These are phyloP conservation scores for Eucalyptus guilfoylei DNA, from an alignment of 345 rosid species.

Conservation along the genomic window DNA sequence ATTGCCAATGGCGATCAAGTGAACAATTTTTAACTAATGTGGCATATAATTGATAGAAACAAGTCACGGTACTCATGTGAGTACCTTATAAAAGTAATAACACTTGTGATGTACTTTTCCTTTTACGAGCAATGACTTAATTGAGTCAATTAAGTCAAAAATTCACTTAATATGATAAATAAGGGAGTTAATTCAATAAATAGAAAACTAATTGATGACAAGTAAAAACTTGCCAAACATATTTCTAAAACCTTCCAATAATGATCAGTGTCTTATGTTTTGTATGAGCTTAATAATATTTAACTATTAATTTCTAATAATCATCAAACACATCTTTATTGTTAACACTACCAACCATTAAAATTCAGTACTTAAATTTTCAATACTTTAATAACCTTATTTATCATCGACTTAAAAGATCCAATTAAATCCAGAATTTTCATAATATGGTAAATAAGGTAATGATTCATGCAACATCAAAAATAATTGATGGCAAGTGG, in stretches of 20 bases:
- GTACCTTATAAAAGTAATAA: not conserved
- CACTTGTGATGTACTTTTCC: not conserved
- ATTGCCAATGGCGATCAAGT: not conserved
- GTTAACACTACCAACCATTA: not conserved
- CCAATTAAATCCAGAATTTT: no score
- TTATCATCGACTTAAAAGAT: not conserved
- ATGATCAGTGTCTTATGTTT: not conserved
- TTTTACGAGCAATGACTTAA: no score
- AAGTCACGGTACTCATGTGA: rapidly evolving
- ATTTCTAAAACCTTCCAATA: not conserved
- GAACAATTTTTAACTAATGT: no score
- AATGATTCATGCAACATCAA: not conserved
- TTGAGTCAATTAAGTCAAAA: not conserved
- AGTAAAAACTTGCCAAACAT: not conserved
- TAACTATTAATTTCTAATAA: no score
- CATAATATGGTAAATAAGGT: not conserved
- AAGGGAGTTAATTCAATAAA: not conserved
- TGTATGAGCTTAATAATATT: not conserved
- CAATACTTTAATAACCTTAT: not conserved
- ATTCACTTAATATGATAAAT: not conserved
- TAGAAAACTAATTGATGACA: not conserved
- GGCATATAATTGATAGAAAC: not conserved
- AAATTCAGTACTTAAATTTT: not conserved
- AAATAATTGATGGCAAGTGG: not conserved
- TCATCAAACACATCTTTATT: not conserved